A percentile compares a stretch with the other conserved stretches of the same genome.
These are phyloP conservation scores for Catunica adiposa DNA, from an alignment of 2,329 filamentous ascomycete genomes.

Conservation along the genomic window DNA sequence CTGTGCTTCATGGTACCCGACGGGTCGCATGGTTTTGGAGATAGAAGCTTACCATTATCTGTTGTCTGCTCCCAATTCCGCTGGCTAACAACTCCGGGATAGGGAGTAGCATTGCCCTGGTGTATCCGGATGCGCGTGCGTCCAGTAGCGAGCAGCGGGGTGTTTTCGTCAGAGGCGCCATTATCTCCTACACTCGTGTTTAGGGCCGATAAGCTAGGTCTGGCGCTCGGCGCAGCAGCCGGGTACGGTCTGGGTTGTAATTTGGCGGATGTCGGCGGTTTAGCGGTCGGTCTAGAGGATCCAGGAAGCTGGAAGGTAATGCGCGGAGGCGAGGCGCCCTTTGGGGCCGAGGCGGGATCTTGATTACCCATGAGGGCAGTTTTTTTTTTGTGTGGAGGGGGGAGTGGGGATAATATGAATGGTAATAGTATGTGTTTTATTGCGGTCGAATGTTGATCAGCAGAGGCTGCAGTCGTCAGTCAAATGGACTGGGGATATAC, in stretches of 20 bases:
- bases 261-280: conserved; percentile 14
- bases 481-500: too few species aligned
- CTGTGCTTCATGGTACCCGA: too few species aligned
- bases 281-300: conserved; percentile 7
- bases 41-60: background rate
- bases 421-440: too few species aligned
- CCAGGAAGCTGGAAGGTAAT: conserved; percentile 14
- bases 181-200: conserved; percentile 7
- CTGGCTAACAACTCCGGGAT: conserved; percentile 3
- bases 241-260: conserved; percentile 14
- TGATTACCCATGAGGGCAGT: background rate
- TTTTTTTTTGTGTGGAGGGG: too few species aligned
- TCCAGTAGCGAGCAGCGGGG: conserved; percentile 26
- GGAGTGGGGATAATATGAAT: too few species aligned
- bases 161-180: conserved; percentile 26
- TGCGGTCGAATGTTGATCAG: too few species aligned
- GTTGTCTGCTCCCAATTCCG: background rate
- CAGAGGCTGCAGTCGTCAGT: too few species aligned
- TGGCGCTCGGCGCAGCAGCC: background rate
- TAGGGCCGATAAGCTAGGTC: conserved; percentile 5
- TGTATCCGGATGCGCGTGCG: conserved; percentile 28
- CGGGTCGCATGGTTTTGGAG: background rate
- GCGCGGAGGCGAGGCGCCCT: conserved; percentile 2
- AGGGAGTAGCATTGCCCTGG: conserved; percentile 17
- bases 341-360: background rate